Evolutionary conservation across 192 early-diverging fungal species (phyloP).

Genomic region (Backusella liffmaniae): DNA sequence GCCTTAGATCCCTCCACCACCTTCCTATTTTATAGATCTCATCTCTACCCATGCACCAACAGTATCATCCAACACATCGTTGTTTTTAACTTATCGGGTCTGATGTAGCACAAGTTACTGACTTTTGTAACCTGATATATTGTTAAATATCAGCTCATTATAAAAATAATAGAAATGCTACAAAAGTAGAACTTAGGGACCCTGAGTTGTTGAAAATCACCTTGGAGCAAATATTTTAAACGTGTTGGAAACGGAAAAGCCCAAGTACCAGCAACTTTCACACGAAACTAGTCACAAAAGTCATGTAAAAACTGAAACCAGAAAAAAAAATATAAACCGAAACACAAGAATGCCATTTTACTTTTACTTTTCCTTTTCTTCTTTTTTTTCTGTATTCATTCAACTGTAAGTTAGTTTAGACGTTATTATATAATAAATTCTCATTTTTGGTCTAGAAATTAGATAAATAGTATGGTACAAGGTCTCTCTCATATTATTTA

Average conservation of each 20-base stretch:
- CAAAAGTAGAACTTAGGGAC: neutral
- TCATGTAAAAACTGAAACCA: constrained; percentile 9
- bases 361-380: neutral
- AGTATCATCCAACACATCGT: neutral
- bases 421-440: neutral
- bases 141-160: neutral
- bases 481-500: constrained; percentile 30
- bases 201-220: neutral
- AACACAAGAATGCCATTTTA: neutral
- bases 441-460: neutral
- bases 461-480: constrained; percentile 3
- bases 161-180: neutral
- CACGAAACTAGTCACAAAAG: constrained; percentile 6
- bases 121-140: neutral
- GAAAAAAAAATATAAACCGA: constrained; percentile 8
- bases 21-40: too few species aligned
- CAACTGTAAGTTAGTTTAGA: neutral
- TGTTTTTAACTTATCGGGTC: neutral
- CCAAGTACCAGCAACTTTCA: neutral
- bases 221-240: neutral
- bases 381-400: neutral
- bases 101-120: neutral
- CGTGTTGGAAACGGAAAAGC: neutral
- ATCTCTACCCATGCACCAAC: neutral
- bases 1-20: too few species aligned